Evolutionary conservation across 164 flowering plant species (phyloP).

Genomic region (Vitis amurensis): DNA sequence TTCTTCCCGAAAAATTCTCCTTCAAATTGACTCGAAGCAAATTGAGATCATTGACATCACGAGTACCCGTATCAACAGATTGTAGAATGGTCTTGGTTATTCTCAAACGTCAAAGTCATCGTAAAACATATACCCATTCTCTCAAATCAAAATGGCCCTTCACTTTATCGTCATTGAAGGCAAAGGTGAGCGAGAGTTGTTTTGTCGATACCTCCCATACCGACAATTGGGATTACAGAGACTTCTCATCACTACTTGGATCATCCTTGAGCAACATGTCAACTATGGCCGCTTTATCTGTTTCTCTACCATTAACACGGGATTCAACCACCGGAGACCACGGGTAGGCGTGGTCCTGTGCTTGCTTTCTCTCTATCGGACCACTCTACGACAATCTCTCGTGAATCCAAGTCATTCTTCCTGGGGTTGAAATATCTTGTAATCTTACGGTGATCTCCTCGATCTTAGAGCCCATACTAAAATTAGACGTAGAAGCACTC

Average conservation of each 20-base stretch:
- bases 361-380: no score
- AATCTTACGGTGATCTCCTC: no score
- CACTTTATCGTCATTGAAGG: slow-evolving; percentile 7
- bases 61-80: not conserved
- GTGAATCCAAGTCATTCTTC: no score
- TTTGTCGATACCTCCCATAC: slow-evolving; percentile 24
- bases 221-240: slow-evolving; percentile 12
- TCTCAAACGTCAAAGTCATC: slow-evolving; percentile 4
- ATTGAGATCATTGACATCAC: not conserved
- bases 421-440: no score
- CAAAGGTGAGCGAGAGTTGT: slow-evolving; percentile 19
- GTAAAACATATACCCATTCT: slow-evolving; percentile 21
- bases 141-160: slow-evolving; percentile 1
- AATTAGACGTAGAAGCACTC: no score
- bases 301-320: slow-evolving; percentile 14
- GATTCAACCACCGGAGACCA: no score
- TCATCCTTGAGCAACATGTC: slow-evolving; percentile 3
- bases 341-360: no score
- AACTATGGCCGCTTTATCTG: slow-evolving; percentile 13
- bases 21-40: slow-evolving; percentile 1
- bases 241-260: not conserved
- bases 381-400: no score
- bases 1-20: not conserved
- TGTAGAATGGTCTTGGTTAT: slow-evolving; percentile 3
- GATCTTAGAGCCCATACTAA: no score